phyloP scores from a whole-genome alignment of 169 alveolate species.

The Plasmodium inui region DNA sequence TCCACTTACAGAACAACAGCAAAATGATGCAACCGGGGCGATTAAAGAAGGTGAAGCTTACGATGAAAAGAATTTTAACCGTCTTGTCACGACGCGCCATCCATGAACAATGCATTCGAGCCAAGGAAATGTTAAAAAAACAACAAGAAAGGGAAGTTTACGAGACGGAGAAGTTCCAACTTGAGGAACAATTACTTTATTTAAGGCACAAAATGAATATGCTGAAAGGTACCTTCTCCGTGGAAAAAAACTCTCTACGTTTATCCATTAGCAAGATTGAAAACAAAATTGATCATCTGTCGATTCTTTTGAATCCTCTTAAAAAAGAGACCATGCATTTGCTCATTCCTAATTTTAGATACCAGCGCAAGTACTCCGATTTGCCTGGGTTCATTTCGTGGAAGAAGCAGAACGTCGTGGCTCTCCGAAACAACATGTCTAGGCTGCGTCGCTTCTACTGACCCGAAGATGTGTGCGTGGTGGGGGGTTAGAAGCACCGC shows the following conservation, averaged over 20 bases:
- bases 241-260: slow-evolving; percentile 80
- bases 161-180: slow-evolving; percentile 85
- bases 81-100: slow-evolving; percentile 89
- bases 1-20: slow-evolving; percentile 81
- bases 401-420: slow-evolving; percentile 85
- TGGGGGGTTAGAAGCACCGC: neutral
- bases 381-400: slow-evolving; percentile 86
- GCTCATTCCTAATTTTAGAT: slow-evolving; percentile 83
- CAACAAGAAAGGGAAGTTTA: slow-evolving; percentile 87
- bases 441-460: slow-evolving; percentile 78
- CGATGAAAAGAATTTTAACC: slow-evolving; percentile 89
- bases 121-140: slow-evolving; percentile 84
- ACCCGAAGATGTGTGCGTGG: neutral
- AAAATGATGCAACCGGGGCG: slow-evolving; percentile 87
- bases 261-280: slow-evolving; percentile 77
- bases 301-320: slow-evolving; percentile 82
- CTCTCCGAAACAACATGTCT: slow-evolving; percentile 78
- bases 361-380: slow-evolving; percentile 85
- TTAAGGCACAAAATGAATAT: slow-evolving; percentile 60
- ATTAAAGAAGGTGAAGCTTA: slow-evolving; percentile 87
- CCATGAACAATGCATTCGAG: slow-evolving; percentile 89
- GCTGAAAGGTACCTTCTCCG: slow-evolving; percentile 75
- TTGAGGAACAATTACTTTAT: slow-evolving; percentile 78
- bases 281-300: slow-evolving; percentile 78
- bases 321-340: slow-evolving; percentile 85